phyloP scores from a whole-genome alignment of 768 basidiomycete genomes.

The Suillus luteus region DNA sequence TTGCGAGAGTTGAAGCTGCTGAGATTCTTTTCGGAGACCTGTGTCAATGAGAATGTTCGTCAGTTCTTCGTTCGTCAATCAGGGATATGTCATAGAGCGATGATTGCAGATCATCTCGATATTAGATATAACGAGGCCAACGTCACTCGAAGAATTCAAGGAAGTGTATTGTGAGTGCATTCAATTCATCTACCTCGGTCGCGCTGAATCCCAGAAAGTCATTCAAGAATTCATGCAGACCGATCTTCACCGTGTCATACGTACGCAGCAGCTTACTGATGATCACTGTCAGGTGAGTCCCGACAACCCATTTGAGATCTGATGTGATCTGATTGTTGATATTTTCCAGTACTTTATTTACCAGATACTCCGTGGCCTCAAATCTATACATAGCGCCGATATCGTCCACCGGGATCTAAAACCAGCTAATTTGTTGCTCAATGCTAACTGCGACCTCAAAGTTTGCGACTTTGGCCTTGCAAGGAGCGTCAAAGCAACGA shows the following conservation, averaged over 20 bases:
- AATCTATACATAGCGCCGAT: slow-evolving; percentile 86
- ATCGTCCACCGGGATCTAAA: slow-evolving; percentile 81
- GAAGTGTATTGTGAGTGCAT: slow-evolving; percentile 76
- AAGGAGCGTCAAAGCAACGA: slow-evolving; percentile 57
- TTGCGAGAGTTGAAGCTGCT: slow-evolving; percentile 89
- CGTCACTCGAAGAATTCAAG: slow-evolving; percentile 72
- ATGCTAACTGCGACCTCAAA: slow-evolving; percentile 88
- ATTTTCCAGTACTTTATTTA: slow-evolving; percentile 70
- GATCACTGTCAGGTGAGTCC: slow-evolving; percentile 77
- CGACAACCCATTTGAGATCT: not conserved
- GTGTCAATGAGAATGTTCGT: slow-evolving; percentile 78
- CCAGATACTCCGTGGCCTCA: slow-evolving; percentile 83
- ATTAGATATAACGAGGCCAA: slow-evolving; percentile 85
- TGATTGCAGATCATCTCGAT: slow-evolving; percentile 80
- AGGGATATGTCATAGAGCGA: slow-evolving; percentile 12
- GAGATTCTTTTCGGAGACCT: slow-evolving; percentile 80
- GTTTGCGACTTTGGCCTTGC: slow-evolving; percentile 90
- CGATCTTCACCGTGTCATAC: slow-evolving; percentile 87
- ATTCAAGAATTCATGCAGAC: slow-evolving; percentile 91
- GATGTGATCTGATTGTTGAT: not conserved
- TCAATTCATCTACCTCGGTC: slow-evolving; percentile 2
- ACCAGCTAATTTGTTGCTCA: slow-evolving; percentile 85
- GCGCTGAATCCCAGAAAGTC: slow-evolving; percentile 41
- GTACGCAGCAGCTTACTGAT: slow-evolving; percentile 87
- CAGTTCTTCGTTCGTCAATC: not conserved